These are phyloP conservation scores for Kockiozyma suomiensis DNA, from an alignment of 805 yeast species.

Conservation along the genomic window DNA sequence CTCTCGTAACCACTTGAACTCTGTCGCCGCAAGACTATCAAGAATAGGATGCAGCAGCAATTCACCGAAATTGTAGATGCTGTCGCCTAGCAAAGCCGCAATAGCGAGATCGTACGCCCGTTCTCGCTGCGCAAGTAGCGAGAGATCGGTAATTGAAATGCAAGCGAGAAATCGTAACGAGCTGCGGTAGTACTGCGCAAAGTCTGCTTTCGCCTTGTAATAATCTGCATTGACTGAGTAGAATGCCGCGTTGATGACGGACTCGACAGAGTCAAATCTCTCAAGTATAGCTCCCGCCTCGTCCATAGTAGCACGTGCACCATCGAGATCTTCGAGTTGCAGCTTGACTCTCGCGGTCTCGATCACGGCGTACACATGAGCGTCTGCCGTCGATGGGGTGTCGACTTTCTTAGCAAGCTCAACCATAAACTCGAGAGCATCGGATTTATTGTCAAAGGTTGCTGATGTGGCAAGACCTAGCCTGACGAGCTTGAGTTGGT, in stretches of 20 bases:
- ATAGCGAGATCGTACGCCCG: slow-evolving; percentile 76
- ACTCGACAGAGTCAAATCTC: slow-evolving; percentile 55
- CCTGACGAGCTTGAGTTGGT: slow-evolving; percentile 75
- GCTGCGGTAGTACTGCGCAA: slow-evolving; percentile 77
- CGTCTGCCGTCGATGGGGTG: slow-evolving; percentile 52
- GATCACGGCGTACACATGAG: slow-evolving; percentile 58
- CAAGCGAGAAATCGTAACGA: slow-evolving; percentile 82
- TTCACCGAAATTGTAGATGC: slow-evolving; percentile 94
- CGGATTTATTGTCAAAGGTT: slow-evolving; percentile 48
- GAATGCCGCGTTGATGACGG: slow-evolving; percentile 76
- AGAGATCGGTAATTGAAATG: slow-evolving; percentile 47
- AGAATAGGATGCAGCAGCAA: slow-evolving; percentile 86
- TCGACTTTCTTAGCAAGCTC: slow-evolving; percentile 52
- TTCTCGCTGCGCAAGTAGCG: slow-evolving; percentile 48
- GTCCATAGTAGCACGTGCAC: slow-evolving; percentile 71
- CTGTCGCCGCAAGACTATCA: slow-evolving; percentile 52
- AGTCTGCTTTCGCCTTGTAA: slow-evolving; percentile 74
- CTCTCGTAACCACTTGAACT: slow-evolving; percentile 70
- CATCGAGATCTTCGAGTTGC: slow-evolving; percentile 55
- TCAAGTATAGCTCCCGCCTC: slow-evolving; percentile 58
- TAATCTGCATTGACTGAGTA: slow-evolving; percentile 79
- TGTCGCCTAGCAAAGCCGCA: slow-evolving; percentile 88
- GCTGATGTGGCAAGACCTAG: slow-evolving; percentile 63
- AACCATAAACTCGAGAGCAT: slow-evolving; percentile 55
- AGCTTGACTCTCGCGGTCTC: slow-evolving; percentile 77